Evolutionary conservation across 805 yeast genomes (phyloP).

Genomic region (Ogataea dorogensis): DNA sequence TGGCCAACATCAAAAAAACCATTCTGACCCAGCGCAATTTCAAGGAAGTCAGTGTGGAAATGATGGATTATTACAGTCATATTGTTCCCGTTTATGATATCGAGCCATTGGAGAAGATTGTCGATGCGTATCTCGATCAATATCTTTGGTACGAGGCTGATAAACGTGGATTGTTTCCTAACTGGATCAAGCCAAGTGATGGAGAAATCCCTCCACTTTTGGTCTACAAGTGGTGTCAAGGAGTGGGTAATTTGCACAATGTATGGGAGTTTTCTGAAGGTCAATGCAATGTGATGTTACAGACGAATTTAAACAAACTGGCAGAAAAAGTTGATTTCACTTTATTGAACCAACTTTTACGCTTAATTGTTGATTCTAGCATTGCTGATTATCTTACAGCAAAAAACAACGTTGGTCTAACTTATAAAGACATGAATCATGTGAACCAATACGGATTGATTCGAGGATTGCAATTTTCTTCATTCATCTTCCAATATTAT

Average conservation of each 20-base stretch:
- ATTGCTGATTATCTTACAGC: slow-evolving; percentile 94
- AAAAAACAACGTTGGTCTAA: slow-evolving; percentile 76
- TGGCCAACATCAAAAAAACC: slow-evolving; percentile 78
- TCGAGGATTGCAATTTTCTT: slow-evolving; percentile 86
- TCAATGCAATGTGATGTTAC: slow-evolving; percentile 80
- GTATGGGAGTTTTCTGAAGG: slow-evolving; percentile 82
- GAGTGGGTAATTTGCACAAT: slow-evolving; percentile 70
- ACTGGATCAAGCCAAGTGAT: slow-evolving; percentile 95
- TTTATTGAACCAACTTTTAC: slow-evolving; percentile 71
- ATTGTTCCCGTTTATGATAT: slow-evolving; percentile 82
- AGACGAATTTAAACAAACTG: slow-evolving; percentile 65
- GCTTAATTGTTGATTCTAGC: slow-evolving; percentile 82
- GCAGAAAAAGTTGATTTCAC: slow-evolving; percentile 89
- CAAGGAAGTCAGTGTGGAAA: slow-evolving; percentile 80
- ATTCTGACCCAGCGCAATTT: slow-evolving; percentile 87
- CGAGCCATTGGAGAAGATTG: slow-evolving; percentile 91
- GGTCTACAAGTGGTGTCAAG: slow-evolving; percentile 93
- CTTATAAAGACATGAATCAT: slow-evolving; percentile 94
- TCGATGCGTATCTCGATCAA: slow-evolving; percentile 95
- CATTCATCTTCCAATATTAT: slow-evolving; percentile 87
- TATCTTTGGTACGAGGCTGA: slow-evolving; percentile 96
- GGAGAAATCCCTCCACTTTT: slow-evolving; percentile 89
- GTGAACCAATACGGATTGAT: slow-evolving; percentile 84
- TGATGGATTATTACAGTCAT: slow-evolving; percentile 88
- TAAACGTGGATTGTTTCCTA: slow-evolving; percentile 81